Percentiles rank a stretch among this genome's conserved stretches.
These are phyloP conservation scores for Vigna reflexopilosa DNA, from an alignment of 306 rosid species.

Conservation along the genomic window DNA sequence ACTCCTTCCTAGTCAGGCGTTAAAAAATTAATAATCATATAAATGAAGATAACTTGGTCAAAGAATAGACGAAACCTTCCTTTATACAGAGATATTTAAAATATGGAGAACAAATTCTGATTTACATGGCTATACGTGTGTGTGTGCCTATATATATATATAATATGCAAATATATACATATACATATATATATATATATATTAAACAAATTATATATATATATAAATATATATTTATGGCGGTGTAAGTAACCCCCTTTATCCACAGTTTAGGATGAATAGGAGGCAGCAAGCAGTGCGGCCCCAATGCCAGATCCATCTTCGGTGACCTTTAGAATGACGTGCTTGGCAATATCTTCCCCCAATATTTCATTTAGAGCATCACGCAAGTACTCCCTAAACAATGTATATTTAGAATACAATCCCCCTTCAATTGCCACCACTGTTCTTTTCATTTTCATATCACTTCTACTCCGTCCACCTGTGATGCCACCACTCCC, in stretches of 20 bases:
- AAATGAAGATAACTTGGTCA: conserved; percentile 48
- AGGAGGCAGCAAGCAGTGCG: conserved; percentile 83
- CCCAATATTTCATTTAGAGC: conserved; percentile 82
- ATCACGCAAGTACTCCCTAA: conserved; percentile 83
- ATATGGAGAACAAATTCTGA: conserved; percentile 70
- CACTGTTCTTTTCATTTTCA: conserved; percentile 70
- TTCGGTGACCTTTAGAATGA: conserved; percentile 74
- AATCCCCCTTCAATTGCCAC: conserved; percentile 86
- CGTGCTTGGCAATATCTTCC: conserved; percentile 75
- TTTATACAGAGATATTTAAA: conserved; percentile 59
- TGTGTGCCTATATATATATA: conserved; percentile 32
- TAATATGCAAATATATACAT: neutral
- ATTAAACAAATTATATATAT: conserved; percentile 20
- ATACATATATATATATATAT: neutral
- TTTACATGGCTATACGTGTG: conserved; percentile 77
- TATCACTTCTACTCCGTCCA: conserved; percentile 69
- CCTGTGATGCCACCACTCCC: conserved; percentile 87
- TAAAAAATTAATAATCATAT: conserved; percentile 46
- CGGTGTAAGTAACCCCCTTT: conserved; percentile 57
- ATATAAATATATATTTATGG: conserved; percentile 55
- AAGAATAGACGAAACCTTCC: conserved; percentile 61
- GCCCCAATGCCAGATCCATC: conserved; percentile 93
- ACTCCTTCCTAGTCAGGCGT: neutral
- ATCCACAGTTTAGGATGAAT: conserved; percentile 74
- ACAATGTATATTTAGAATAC: conserved; percentile 70